These are phyloP conservation scores for Escallonia herrerae DNA, from an alignment of 129 eudicot species.

Conservation along the genomic window DNA sequence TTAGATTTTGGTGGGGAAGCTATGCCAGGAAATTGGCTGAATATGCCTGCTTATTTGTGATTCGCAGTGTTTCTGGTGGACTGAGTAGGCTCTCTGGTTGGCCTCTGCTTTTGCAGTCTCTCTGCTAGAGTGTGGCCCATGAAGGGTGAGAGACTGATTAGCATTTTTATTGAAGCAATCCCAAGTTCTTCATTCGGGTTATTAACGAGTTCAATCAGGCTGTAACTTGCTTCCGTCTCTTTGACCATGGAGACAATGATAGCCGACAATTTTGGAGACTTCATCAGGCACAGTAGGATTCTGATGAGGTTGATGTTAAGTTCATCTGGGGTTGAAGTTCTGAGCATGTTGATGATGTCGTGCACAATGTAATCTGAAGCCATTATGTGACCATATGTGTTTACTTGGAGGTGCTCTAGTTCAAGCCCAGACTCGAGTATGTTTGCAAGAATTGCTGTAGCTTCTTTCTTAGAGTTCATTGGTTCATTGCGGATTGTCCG, in stretches of 20 bases:
- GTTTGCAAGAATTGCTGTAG: slow-evolving; percentile 58
- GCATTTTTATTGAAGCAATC: slow-evolving; percentile 36
- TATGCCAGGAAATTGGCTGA: slow-evolving; percentile 57
- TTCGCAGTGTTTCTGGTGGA: slow-evolving; percentile 24
- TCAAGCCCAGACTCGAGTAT: slow-evolving; percentile 53
- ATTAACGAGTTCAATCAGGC: slow-evolving; percentile 40
- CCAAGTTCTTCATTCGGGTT: slow-evolving; percentile 54
- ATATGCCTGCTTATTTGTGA: slow-evolving; percentile 52
- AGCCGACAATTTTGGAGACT: slow-evolving; percentile 30
- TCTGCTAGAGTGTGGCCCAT: slow-evolving; percentile 57
- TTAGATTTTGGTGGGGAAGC: slow-evolving; percentile 70
- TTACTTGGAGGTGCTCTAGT: slow-evolving; percentile 39
- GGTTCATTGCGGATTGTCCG: slow-evolving; percentile 35
- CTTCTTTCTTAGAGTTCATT: slow-evolving; percentile 45
- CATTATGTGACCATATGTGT: slow-evolving; percentile 35
- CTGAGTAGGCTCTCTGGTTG: slow-evolving; percentile 53
- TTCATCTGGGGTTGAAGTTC: slow-evolving; percentile 45
- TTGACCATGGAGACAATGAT: slow-evolving; percentile 40
- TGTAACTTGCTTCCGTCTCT: slow-evolving; percentile 46
- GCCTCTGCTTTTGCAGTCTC: slow-evolving; percentile 54
- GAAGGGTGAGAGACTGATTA: slow-evolving; percentile 36
- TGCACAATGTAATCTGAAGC: slow-evolving; percentile 44
- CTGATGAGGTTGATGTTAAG: slow-evolving; percentile 51
- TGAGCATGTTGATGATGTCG: slow-evolving; percentile 39
- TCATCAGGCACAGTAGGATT: slow-evolving; percentile 45